Percentiles rank a stretch among this genome's conserved stretches.
Conservation (phyloP, 2,329 filamentous ascomycete species). For the Pseudocercospora fuligena region DNA sequence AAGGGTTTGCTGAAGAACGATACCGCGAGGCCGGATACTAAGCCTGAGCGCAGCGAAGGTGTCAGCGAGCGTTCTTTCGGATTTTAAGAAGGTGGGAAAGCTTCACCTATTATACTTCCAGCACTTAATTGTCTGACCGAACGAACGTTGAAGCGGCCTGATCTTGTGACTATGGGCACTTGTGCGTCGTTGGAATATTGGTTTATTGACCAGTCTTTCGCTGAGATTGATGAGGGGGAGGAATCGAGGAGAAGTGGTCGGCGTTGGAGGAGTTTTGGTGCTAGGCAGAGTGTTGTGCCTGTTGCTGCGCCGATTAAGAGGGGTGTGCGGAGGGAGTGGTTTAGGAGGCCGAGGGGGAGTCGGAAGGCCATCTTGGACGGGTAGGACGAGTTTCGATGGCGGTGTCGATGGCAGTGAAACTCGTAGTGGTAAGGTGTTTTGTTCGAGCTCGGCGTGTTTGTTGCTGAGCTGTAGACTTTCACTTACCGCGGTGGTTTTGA, state of each 20-base stretch:
- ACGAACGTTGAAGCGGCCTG: constrained; percentile 47
- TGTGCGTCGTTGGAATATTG: constrained; percentile 42
- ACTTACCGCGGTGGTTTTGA: background rate
- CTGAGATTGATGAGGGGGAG: constrained; percentile 33
- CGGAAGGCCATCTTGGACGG: constrained; percentile 19
- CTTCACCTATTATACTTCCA: constrained; percentile 52
- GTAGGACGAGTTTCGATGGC: background rate
- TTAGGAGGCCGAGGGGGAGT: constrained; percentile 45
- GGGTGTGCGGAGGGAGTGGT: constrained; percentile 42
- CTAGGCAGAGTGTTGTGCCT: constrained; percentile 33
- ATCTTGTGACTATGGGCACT: constrained; percentile 44
- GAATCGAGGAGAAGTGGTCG: constrained; percentile 45
- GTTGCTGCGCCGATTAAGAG: constrained; percentile 36
- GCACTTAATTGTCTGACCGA: constrained; percentile 52
- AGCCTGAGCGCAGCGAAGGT: constrained; percentile 50
- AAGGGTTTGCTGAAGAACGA: constrained; percentile 72
- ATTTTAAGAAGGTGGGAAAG: background rate
- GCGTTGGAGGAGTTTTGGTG: constrained; percentile 35
- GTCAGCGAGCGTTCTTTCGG: background rate
- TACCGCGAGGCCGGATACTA: constrained; percentile 67
- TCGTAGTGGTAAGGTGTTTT: background rate
- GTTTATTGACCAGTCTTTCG: constrained; percentile 47
- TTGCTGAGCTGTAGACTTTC: background rate
- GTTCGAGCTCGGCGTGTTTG: too few relatives aligned
- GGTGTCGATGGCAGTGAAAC: background rate